A percentile compares a stretch with the other conserved stretches of the same genome.
These are phyloP conservation scores for Rhododendron vialii DNA, from an alignment of 148 eudicot genomes.

Conservation along the genomic window DNA sequence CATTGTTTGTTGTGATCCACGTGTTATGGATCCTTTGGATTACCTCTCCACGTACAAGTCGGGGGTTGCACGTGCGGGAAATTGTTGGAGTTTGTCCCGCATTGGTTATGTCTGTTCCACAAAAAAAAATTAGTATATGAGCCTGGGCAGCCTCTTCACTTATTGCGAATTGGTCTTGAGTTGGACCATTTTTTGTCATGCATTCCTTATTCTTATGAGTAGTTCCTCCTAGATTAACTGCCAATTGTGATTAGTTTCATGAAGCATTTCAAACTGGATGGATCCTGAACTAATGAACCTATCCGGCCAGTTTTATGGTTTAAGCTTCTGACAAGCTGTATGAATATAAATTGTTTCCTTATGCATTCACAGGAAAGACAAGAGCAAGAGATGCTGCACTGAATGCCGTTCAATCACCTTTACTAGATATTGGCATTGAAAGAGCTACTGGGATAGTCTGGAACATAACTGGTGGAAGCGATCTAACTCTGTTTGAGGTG, in stretches of 20 bases:
- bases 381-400: conserved; percentile 99
- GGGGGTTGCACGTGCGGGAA: too few species aligned
- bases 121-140: too few species aligned
- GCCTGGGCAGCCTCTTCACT: too few species aligned
- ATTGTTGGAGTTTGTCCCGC: too few species aligned
- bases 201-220: neutral
- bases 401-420: conserved; percentile 94
- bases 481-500: conserved; percentile 90
- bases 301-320: neutral
- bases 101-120: too few species aligned
- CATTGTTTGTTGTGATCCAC: too few species aligned
- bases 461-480: conserved; percentile 97
- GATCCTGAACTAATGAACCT: neutral
- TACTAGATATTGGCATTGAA: conserved; percentile 94
- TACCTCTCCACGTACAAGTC: too few species aligned
- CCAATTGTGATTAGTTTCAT: neutral
- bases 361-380: conserved; percentile 61
- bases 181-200: neutral
- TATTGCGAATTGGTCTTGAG: too few species aligned
- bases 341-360: neutral
- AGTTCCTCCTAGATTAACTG: neutral
- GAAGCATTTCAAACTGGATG: neutral
- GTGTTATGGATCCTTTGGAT: too few species aligned
- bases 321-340: neutral
- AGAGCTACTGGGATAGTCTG: conserved; percentile 99